phyloP scores from a whole-genome alignment of 2,329 filamentous ascomycete species.

The Trichoderma polysporum region DNA sequence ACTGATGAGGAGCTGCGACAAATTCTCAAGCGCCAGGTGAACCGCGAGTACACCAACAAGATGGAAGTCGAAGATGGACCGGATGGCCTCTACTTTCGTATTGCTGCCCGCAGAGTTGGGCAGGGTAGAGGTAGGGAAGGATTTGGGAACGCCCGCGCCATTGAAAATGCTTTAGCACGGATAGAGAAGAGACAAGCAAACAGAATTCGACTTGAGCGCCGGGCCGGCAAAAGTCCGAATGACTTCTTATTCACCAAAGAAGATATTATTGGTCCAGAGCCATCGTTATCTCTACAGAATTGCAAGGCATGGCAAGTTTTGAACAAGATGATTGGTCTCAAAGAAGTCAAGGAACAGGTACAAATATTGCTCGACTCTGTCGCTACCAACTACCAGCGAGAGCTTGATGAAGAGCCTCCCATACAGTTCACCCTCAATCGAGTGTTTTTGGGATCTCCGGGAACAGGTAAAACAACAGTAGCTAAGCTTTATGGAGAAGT shows the following conservation, averaged over 20 bases:
- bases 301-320: constrained; percentile 60
- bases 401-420: constrained; percentile 59
- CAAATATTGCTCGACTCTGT: constrained; percentile 59
- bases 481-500: constrained; percentile 71
- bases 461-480: constrained; percentile 75
- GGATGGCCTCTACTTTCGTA: constrained; percentile 61
- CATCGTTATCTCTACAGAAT: constrained; percentile 49
- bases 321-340: constrained; percentile 58
- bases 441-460: constrained; percentile 69
- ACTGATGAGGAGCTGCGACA: constrained; percentile 60
- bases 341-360: constrained; percentile 62
- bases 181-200: constrained; percentile 60
- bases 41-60: constrained; percentile 49
- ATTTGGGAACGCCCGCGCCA: constrained; percentile 70
- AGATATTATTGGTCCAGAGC: constrained; percentile 71
- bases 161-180: constrained; percentile 60
- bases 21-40: constrained; percentile 59
- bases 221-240: constrained; percentile 43
- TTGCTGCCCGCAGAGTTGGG: constrained; percentile 62
- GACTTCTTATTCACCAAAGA: constrained; percentile 62
- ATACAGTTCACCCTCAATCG: constrained; percentile 64
- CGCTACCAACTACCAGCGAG: constrained; percentile 63
- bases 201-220: constrained; percentile 51
- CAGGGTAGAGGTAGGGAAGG: constrained; percentile 61
- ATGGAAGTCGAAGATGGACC: constrained; percentile 63